Percentiles rank a stretch among this genome's conserved stretches.
These are phyloP conservation scores for Dioscorea dumetorum DNA, from an alignment of 106 monocot species.

Conservation along the genomic window DNA sequence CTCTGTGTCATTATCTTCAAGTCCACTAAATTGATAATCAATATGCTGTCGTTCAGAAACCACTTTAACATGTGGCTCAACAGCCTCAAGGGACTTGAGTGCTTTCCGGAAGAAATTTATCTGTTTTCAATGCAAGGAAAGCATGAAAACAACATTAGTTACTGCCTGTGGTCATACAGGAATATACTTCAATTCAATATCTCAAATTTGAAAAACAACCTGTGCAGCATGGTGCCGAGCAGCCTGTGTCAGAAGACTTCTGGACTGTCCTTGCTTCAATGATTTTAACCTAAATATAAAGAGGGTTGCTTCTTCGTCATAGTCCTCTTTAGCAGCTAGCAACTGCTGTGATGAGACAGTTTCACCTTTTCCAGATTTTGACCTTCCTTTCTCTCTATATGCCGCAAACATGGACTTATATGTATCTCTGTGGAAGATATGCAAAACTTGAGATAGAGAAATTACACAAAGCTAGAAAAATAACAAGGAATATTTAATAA, in stretches of 20 bases:
- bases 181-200: neutral
- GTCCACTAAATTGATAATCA: conserved; percentile 77
- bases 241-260: conserved; percentile 89
- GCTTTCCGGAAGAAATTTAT: conserved; percentile 84
- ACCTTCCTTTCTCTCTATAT: conserved; percentile 59
- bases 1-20: conserved; percentile 56
- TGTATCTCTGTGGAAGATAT: conserved; percentile 36
- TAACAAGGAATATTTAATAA: neutral
- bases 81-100: conserved; percentile 58
- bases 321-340: conserved; percentile 75
- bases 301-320: conserved; percentile 76
- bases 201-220: conserved; percentile 25
- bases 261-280: conserved; percentile 87
- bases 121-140: conserved; percentile 14
- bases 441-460: conserved; percentile 5
- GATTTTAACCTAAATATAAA: conserved; percentile 94
- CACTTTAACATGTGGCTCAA: conserved; percentile 78
- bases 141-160: conserved; percentile 4
- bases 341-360: conserved; percentile 50
- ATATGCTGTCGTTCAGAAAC: conserved; percentile 78
- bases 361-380: conserved; percentile 53
- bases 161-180: neutral
- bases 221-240: conserved; percentile 92
- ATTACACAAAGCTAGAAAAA: neutral
- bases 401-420: conserved; percentile 58